Percentiles rank a stretch among this genome's conserved stretches.
These are phyloP conservation scores for Clarireedia homoeocarpa DNA, from an alignment of 2,329 filamentous ascomycete genomes.

Conservation along the genomic window DNA sequence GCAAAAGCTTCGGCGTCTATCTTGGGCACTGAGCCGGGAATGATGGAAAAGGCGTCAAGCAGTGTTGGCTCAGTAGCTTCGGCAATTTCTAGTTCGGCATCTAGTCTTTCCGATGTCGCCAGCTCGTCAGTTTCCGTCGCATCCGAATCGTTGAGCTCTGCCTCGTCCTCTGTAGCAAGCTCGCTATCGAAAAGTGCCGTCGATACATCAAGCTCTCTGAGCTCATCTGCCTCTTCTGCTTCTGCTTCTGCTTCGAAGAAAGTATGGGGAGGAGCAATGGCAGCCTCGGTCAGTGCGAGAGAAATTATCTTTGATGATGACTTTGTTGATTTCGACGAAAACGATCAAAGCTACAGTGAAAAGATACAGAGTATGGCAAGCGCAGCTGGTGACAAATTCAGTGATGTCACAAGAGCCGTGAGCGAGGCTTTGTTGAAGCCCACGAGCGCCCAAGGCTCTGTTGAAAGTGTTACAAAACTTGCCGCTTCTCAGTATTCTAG, in stretches of 20 bases:
- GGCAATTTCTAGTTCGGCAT: constrained; percentile 19
- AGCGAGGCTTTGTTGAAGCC: constrained; percentile 45
- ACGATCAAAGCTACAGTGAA: constrained; percentile 38
- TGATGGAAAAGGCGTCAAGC: constrained; percentile 25
- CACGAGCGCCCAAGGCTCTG: constrained; percentile 34
- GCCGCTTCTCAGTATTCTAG: constrained; percentile 49
- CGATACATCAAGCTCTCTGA: constrained; percentile 21
- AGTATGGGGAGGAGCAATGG: constrained; percentile 37
- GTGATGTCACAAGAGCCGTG: constrained; percentile 45
- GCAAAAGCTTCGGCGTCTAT: constrained; percentile 22
- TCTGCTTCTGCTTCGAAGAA: constrained; percentile 35
- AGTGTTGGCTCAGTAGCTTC: constrained; percentile 24
- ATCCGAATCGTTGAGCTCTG: constrained; percentile 23
- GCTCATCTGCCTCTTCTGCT: constrained; percentile 21
- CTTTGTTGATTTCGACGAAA: constrained; percentile 36
- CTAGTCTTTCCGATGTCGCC: constrained; percentile 19
- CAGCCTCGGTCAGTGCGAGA: constrained; percentile 39
- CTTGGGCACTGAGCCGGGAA: constrained; percentile 17
- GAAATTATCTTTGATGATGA: constrained; percentile 38
- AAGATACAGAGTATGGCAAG: constrained; percentile 43
- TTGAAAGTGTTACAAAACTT: constrained; percentile 41
- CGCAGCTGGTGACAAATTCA: constrained; percentile 44
- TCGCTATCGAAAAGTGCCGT: constrained; percentile 28
- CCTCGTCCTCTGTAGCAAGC: constrained; percentile 28
- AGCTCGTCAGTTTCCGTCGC: constrained; percentile 19